Evolutionary conservation across 2,329 filamentous ascomycete genomes (phyloP), one percentile per base, ranked within the genome.

Genomic region (Ceratocystis albifundus): DNA sequence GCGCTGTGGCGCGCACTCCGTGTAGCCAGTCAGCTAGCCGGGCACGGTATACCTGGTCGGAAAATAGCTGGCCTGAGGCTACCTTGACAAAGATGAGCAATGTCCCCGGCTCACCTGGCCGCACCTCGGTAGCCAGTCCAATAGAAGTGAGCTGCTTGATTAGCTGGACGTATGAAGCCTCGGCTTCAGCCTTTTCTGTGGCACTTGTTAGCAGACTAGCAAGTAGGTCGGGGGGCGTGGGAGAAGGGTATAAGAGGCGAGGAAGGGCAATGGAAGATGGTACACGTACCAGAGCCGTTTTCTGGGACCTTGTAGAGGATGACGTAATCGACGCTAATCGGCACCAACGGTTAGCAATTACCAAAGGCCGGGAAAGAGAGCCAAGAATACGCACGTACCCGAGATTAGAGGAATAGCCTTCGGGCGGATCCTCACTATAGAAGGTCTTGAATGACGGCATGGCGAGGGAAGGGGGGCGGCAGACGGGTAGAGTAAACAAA

Each of bases 21-120:
- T 94, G 88, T 44, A 97, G 84, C 90, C 92, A 99, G 76, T 97
- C 94, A 73, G 91, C 89, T 20, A 96, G 86, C 70, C 94, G 85
- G 66, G 89, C 89, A 70, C 90, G 85, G 75, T 96, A 95, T 62
- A 96, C 83, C 72, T 96, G 89, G 70, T 86, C 85, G 68, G 83
- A 84, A 68, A 99, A 80, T 69, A 91, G 84, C 71, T 85, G 80
- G 69, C 88, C 81, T 25, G 90, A 91, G 45, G 88, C 86, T 53
- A 95, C 84, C 73, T 87, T 88, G 73, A 92, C 82, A 74, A 96
- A 96, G 70, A 97, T 77, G 61, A 97, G 80, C 48, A 97, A 78
- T 2, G 89, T 89, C 66, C 84, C 80, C 32, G 85, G 82, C 70
- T 88, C 85, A 66, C 90, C 91, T 71, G 86, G 85, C 69, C 94